Conservation (phyloP, 73 alveolate genomes). For the Loxodes magnus region DNA sequence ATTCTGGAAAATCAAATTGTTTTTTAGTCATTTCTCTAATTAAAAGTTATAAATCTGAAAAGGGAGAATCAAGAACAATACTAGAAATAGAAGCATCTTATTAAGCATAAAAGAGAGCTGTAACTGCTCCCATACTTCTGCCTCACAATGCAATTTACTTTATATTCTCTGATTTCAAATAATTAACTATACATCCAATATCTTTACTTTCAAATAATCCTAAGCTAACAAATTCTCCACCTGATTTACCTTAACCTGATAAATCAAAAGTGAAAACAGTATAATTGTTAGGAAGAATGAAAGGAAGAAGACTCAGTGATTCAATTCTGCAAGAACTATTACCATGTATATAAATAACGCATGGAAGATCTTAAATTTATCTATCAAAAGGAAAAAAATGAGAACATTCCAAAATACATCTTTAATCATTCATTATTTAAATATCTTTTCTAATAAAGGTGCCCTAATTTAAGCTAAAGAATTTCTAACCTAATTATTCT, state of each 20-base stretch:
- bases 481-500: conserved; percentile 20
- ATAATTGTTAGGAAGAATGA: conserved; percentile 42
- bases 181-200: conserved; percentile 36
- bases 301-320: conserved; percentile 30
- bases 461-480: conserved; percentile 9
- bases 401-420: conserved; percentile 24
- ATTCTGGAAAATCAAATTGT: too few species aligned
- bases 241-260: conserved; percentile 40
- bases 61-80: conserved; percentile 80
- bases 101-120: conserved; percentile 69
- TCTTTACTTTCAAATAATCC: conserved; percentile 37
- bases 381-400: conserved; percentile 25
- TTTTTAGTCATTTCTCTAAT: conserved; percentile 64
- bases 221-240: conserved; percentile 31
- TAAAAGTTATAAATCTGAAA: conserved; percentile 44
- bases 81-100: conserved; percentile 59
- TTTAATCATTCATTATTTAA: conserved; percentile 5
- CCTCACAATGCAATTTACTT: conserved; percentile 88
- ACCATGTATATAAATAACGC: conserved; percentile 65
- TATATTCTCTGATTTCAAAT: conserved; percentile 26
- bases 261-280: conserved; percentile 46
- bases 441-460: conserved; percentile 18
- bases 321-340: conserved; percentile 50
- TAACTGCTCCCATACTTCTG: conserved; percentile 93
- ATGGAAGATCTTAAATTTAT: conserved; percentile 45